phyloP scores from a whole-genome alignment of 1,139 yeast species.

The Scheffersomyces titani region DNA sequence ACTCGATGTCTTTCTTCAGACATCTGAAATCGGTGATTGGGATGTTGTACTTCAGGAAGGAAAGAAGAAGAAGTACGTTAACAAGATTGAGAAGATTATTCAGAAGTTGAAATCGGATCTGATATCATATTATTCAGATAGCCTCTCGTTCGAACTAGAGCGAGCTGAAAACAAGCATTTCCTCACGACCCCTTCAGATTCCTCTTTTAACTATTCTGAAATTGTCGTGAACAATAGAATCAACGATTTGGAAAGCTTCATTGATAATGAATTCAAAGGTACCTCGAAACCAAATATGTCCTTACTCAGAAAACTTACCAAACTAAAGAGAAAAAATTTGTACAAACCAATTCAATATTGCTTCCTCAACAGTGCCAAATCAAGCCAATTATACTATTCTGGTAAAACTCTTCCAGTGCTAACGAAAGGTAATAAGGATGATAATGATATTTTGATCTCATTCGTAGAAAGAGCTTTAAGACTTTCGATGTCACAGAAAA shows the following conservation, averaged over 20 bases:
- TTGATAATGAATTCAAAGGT: background rate
- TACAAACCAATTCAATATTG: slow-evolving; percentile 33
- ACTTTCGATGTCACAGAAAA: slow-evolving; percentile 17
- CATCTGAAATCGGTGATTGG: slow-evolving; percentile 13
- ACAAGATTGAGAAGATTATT: slow-evolving; percentile 13
- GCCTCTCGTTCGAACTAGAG: background rate
- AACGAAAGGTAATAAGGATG: slow-evolving; percentile 3
- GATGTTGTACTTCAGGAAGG: slow-evolving; percentile 7
- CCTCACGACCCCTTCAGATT: too few relatives aligned
- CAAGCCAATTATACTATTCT: background rate
- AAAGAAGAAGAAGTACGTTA: slow-evolving; percentile 10
- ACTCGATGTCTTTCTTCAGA: slow-evolving; percentile 16
- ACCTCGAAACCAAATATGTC: slow-evolving; percentile 1
- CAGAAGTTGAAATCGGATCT: slow-evolving; percentile 15
- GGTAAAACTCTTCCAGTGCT: background rate
- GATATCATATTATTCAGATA: slow-evolving; percentile 8
- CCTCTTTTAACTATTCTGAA: slow-evolving; percentile 9
- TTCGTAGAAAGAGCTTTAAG: slow-evolving; percentile 21
- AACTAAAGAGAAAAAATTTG: slow-evolving; percentile 19
- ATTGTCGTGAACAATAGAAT: slow-evolving; percentile 6
- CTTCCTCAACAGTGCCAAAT: slow-evolving; percentile 13
- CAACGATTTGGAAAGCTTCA: background rate
- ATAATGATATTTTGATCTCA: slow-evolving; percentile 15
- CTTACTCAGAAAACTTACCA: slow-evolving; percentile 15
- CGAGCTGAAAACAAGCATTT: background rate